Conservation (phyloP, 2,329 filamentous ascomycete genomes). For the Colletotrichum brevisporum region DNA sequence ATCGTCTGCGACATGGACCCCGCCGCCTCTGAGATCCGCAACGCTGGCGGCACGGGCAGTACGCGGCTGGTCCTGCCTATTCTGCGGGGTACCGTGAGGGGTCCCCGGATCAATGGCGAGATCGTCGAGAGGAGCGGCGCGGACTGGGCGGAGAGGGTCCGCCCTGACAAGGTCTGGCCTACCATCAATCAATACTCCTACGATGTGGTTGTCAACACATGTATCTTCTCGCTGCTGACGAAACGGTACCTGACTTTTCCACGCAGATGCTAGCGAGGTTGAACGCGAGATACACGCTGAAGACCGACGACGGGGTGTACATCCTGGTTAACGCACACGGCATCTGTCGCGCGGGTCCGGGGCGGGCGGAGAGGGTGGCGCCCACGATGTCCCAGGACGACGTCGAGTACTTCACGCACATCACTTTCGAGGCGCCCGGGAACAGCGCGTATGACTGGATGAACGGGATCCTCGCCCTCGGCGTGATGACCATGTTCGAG, state of each 20-base stretch:
- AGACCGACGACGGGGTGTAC: slow-evolving; percentile 42
- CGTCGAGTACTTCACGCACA: slow-evolving; percentile 45
- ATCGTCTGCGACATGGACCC: slow-evolving; percentile 44
- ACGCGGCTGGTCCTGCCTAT: slow-evolving; percentile 44
- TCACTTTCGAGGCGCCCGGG: slow-evolving; percentile 43
- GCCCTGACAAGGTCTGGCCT: slow-evolving; percentile 33
- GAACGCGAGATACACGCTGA: slow-evolving; percentile 43
- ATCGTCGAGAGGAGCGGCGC: slow-evolving; percentile 44
- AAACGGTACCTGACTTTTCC: neutral
- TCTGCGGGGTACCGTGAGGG: slow-evolving; percentile 39
- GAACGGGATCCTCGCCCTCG: slow-evolving; percentile 42
- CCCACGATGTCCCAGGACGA: slow-evolving; percentile 40
- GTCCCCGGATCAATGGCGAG: slow-evolving; percentile 40
- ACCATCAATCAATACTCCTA: too few species aligned
- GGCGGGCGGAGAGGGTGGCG: neutral
- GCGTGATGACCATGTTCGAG: slow-evolving; percentile 43
- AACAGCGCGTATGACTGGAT: slow-evolving; percentile 42
- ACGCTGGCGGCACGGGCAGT: slow-evolving; percentile 37
- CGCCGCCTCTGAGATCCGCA: slow-evolving; percentile 36
- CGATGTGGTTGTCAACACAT: too few species aligned
- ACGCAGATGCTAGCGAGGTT: slow-evolving; percentile 36
- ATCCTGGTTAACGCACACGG: slow-evolving; percentile 43
- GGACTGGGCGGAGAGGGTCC: slow-evolving; percentile 42
- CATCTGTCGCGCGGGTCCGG: slow-evolving; percentile 28
- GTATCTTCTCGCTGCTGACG: neutral